Percentiles rank a stretch among this genome's conserved stretches.
Conservation (phyloP, 352 stramenopile species). For the Aphanomyces invadans region DNA sequence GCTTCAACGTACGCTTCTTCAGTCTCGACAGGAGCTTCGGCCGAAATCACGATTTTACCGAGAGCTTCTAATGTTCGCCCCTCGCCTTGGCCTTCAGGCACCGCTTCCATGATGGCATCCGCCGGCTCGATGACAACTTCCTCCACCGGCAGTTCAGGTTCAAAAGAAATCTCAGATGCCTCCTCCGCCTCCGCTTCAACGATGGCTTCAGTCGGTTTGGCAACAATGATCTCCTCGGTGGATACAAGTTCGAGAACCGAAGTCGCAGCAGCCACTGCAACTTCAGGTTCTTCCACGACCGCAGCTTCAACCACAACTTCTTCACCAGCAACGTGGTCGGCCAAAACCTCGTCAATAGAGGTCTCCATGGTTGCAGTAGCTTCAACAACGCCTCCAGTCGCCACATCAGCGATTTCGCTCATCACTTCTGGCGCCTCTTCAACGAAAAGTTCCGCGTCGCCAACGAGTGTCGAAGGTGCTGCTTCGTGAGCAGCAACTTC, state of each 20-base stretch:
- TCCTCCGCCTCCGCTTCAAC: too few species aligned
- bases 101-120: background rate
- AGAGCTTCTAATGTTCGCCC: too few species aligned
- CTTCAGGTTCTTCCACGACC: background rate
- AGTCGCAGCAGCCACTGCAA: background rate
- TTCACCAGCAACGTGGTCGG: background rate
- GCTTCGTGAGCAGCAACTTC: background rate
- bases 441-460: background rate
- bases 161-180: background rate
- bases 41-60: background rate
- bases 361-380: background rate
- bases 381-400: background rate
- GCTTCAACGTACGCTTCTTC: background rate
- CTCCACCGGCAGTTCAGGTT: background rate
- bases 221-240: too few species aligned
- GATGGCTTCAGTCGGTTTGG: too few species aligned
- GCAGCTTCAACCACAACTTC: slow-evolving; percentile 5
- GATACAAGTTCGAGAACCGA: too few species aligned
- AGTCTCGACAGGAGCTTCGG: background rate
- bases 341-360: background rate
- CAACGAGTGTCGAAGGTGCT: background rate
- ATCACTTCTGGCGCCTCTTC: background rate
- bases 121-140: background rate
- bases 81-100: background rate
- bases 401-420: background rate